These are phyloP conservation scores for Exophiala phaeomuriformis DNA, from an alignment of 2,329 filamentous ascomycete species.

Conservation along the genomic window DNA sequence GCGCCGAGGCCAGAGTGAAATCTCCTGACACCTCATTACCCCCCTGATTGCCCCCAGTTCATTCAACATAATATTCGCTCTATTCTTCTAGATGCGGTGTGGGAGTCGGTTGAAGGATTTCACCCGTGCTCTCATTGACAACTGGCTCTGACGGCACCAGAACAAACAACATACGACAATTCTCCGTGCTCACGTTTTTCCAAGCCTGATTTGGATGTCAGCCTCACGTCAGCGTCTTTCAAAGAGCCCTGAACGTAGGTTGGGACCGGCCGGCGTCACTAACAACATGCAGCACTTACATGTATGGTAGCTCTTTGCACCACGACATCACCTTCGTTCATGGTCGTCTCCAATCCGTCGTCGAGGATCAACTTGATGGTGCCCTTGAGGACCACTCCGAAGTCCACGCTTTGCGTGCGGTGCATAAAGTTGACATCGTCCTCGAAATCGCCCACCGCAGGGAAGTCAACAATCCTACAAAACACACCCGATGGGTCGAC, in stretches of 20 bases:
- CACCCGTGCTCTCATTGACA: conserved; percentile 17
- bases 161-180: conserved; percentile 24
- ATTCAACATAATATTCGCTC: not conserved
- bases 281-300: conserved; percentile 6
- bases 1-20: no score
- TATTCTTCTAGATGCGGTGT: conserved; percentile 10
- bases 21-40: no score
- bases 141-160: conserved; percentile 22
- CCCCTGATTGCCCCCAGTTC: not conserved
- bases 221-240: not conserved
- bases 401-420: conserved; percentile 29
- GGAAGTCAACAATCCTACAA: conserved; percentile 29
- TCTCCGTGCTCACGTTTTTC: conserved; percentile 19
- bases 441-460: conserved; percentile 14
- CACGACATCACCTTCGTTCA: conserved; percentile 29
- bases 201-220: conserved; percentile 12
- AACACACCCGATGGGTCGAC: conserved; percentile 22
- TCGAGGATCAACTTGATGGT: conserved; percentile 30
- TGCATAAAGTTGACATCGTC: conserved; percentile 25
- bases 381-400: conserved; percentile 30
- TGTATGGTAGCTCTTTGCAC: conserved; percentile 28
- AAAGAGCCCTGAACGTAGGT: not conserved
- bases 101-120: conserved; percentile 12
- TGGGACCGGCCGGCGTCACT: not conserved
- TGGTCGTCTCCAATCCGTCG: conserved; percentile 27